Percentiles rank a stretch among this genome's conserved stretches.
phyloP scores from a whole-genome alignment of 768 basidiomycete genomes.

The Termitomyces sp. region DNA sequence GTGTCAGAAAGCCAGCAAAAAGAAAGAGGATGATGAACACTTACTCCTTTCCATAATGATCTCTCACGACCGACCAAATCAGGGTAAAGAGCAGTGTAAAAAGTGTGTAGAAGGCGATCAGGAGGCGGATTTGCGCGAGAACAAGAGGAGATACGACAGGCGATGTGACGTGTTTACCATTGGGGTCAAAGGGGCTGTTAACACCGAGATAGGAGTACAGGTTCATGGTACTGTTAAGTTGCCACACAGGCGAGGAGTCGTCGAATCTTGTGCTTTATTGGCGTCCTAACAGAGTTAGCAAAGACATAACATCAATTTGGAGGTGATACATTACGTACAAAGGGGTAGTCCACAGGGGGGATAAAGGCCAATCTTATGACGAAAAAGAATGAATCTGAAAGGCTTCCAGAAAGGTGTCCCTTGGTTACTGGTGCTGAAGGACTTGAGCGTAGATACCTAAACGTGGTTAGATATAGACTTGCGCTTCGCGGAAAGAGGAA shows the following conservation, averaged over 20 bases:
- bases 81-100: conserved; percentile 32
- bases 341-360: background rate
- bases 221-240: background rate
- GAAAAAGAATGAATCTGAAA: background rate
- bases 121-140: conserved; percentile 39
- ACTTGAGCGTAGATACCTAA: background rate
- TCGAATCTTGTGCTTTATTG: no score
- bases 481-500: background rate
- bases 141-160: background rate
- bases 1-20: background rate
- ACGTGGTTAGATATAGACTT: background rate
- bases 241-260: no score
- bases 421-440: background rate
- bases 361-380: background rate
- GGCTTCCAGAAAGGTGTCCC: background rate
- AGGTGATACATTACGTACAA: background rate
- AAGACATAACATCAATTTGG: no score
- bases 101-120: conserved; percentile 47
- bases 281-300: no score
- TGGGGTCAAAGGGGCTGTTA: no score
- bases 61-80: no score
- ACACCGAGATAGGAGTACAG: no score
- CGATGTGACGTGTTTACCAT: background rate
- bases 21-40: conserved; percentile 7
- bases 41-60: conserved; percentile 26